Evolutionary conservation across 2,329 filamentous ascomycete species (phyloP), one percentile per base, ranked within the genome.

Genomic region (Talaromyces marneffei): DNA sequence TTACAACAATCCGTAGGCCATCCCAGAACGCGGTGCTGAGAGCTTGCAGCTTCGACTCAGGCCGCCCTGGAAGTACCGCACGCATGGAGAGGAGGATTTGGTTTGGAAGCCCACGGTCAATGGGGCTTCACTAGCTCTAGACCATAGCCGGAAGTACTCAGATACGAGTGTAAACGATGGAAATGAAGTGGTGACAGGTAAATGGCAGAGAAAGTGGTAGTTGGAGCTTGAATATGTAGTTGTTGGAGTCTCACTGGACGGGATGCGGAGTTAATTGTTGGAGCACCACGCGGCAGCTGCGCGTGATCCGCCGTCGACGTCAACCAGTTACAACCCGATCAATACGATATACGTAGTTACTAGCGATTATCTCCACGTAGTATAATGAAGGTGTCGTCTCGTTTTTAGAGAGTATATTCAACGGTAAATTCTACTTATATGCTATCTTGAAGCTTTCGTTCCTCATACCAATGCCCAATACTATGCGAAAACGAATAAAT

Each of bases 41-140:
- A 78, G 88, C 87, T 81, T 92, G 89, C 70, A 91, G 87, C 80
- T 85, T 88, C 70, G 87, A 82, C 80, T 85, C 85, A 74, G 91
- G 89, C 79, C 87, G 85, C 74, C 90, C 90, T 66, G 91, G 91
- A 69, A 92, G 83, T 78, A 92, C 85, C 73, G 86, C 84, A 82
- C 87, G 87, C 89, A 92, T 92, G 75, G 79, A 85, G 79, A 74
- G 71, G 71, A 72, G 68, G 66, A 65, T 66, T 31, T 54, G 33
- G 25, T 62, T 14, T 63, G 48, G 66, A 64, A 57, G 63, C 61
- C 60, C 64, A 67, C 66, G 66, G 65, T 68, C 37, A 50, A 35
- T 62, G 54, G 52, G 59, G 48, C 52, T 60, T 60, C 59, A 20
- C 40, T 40, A 25, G 56, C 57, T 61, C 67, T 70, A 74, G 66